phyloP scores from a whole-genome alignment of 768 basidiomycete genomes.

The Amanita pallidorosea region DNA sequence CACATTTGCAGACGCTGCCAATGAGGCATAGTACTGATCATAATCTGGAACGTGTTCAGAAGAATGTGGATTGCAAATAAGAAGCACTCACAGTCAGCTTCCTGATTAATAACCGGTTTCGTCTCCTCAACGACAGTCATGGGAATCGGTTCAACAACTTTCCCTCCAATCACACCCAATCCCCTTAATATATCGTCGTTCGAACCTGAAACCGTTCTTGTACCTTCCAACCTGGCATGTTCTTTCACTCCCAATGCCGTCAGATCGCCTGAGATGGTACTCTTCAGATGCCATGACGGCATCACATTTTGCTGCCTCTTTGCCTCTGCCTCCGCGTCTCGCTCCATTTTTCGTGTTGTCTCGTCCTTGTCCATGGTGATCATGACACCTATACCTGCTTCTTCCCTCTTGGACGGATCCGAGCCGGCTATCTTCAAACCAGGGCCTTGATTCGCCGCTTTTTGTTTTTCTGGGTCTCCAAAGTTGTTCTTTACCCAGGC shows the following conservation, averaged over 20 bases:
- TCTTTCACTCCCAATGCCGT: constrained; percentile 81
- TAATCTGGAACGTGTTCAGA: constrained; percentile 36
- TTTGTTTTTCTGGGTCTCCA: constrained; percentile 51
- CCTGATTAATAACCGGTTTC: constrained; percentile 38
- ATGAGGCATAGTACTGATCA: constrained; percentile 74
- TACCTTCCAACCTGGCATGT: constrained; percentile 39
- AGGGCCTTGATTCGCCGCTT: constrained; percentile 36
- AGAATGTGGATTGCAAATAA: not conserved
- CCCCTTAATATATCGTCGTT: constrained; percentile 71
- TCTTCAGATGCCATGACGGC: constrained; percentile 92
- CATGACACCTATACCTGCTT: constrained; percentile 78
- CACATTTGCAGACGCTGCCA: constrained; percentile 49
- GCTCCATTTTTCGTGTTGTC: constrained; percentile 56
- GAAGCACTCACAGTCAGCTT: constrained; percentile 51
- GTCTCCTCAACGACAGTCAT: constrained; percentile 17
- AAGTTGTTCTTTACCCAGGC: constrained; percentile 73
- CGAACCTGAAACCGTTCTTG: constrained; percentile 24
- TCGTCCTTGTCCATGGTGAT: constrained; percentile 87
- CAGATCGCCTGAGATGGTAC: constrained; percentile 87
- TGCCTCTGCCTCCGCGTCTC: constrained; percentile 72
- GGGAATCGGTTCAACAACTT: constrained; percentile 10
- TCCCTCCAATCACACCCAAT: constrained; percentile 43
- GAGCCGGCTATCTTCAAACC: constrained; percentile 71
- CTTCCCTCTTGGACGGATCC: constrained; percentile 44
- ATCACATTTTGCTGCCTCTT: constrained; percentile 87